Percentiles rank a stretch among this genome's conserved stretches.
Evolutionary conservation across 2,329 filamentous ascomycete genomes (phyloP).

Genomic region (Tricladium varicosporioides): DNA sequence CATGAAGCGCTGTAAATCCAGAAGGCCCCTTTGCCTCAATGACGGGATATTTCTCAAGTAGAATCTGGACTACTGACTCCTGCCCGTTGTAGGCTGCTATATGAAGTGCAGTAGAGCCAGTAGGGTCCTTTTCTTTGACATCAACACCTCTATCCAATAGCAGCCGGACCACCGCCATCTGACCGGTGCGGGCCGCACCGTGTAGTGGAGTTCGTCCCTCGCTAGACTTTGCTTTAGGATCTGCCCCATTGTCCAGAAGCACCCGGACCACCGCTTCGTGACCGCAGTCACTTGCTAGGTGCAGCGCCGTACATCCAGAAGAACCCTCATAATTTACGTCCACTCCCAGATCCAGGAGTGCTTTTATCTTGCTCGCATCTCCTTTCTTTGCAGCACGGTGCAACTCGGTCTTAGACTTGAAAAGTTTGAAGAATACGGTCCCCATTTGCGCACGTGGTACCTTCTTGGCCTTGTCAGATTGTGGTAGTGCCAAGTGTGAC

Average conservation of each 20-base stretch:
- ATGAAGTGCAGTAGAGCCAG: slow-evolving; percentile 4
- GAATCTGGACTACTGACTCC: slow-evolving; percentile 24
- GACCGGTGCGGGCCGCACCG: slow-evolving; percentile 5
- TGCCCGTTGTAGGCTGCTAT: slow-evolving; percentile 19
- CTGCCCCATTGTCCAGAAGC: slow-evolving; percentile 12
- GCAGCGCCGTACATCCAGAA: background rate
- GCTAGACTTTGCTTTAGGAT: slow-evolving; percentile 9
- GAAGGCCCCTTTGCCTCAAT: background rate
- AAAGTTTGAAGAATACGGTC: slow-evolving; percentile 8
- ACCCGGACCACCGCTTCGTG: slow-evolving; percentile 13
- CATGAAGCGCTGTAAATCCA: slow-evolving; percentile 6
- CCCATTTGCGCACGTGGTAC: background rate
- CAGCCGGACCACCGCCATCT: slow-evolving; percentile 14
- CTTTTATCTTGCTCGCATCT: slow-evolving; percentile 5
- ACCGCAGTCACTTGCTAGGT: slow-evolving; percentile 4
- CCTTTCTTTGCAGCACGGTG: slow-evolving; percentile 10
- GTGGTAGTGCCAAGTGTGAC: background rate
- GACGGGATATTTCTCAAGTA: slow-evolving; percentile 15
- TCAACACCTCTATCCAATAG: slow-evolving; percentile 14
- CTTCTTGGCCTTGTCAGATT: slow-evolving; percentile 1
- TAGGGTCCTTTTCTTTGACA: background rate
- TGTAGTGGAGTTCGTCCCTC: slow-evolving; percentile 11
- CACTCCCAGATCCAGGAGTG: slow-evolving; percentile 1
- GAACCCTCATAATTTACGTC: slow-evolving; percentile 1
- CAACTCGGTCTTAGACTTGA: slow-evolving; percentile 9